These are phyloP conservation scores for Physcomitrellopsis africana DNA, from an alignment of 225 moss, liverwort and hornwort species.

Conservation along the genomic window DNA sequence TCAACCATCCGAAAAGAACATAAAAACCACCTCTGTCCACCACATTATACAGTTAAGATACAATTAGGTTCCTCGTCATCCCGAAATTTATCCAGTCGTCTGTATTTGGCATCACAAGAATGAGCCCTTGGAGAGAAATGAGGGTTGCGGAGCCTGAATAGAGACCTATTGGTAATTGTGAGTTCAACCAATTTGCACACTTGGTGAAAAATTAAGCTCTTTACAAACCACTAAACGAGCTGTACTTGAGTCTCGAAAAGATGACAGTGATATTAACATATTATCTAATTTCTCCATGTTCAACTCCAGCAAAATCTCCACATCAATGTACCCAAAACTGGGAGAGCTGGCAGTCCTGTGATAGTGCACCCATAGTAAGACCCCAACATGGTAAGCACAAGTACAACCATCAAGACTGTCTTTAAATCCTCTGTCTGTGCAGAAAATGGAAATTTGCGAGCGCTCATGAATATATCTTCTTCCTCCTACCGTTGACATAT, in stretches of 20 bases:
- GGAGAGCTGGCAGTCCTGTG: slow-evolving; percentile 21
- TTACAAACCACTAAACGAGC: slow-evolving; percentile 16
- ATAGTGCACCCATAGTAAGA: slow-evolving; percentile 30
- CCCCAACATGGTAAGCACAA: slow-evolving; percentile 26
- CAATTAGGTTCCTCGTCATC: slow-evolving; percentile 31
- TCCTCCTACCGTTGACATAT: slow-evolving; percentile 16
- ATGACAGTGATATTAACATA: slow-evolving; percentile 30
- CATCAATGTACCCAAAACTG: slow-evolving; percentile 22
- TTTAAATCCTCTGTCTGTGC: slow-evolving; percentile 38
- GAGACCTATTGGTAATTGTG: slow-evolving; percentile 15
- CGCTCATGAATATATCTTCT: slow-evolving; percentile 23
- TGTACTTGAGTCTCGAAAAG: slow-evolving; percentile 34
- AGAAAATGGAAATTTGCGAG: slow-evolving; percentile 28
- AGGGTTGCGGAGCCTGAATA: background rate
- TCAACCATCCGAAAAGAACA: background rate
- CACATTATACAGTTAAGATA: slow-evolving; percentile 42
- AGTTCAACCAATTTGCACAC: slow-evolving; percentile 35
- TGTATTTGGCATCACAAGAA: slow-evolving; percentile 27
- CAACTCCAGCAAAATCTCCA: slow-evolving; percentile 29
- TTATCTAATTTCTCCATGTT: slow-evolving; percentile 18
- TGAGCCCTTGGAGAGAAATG: slow-evolving; percentile 6
- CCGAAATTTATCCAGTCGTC: slow-evolving; percentile 30
- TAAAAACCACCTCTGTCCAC: slow-evolving; percentile 39
- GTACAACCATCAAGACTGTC: slow-evolving; percentile 29
- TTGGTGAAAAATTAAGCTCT: slow-evolving; percentile 44